Conservation (phyloP, 805 yeast species). For the Lachancea thermotolerans region DNA sequence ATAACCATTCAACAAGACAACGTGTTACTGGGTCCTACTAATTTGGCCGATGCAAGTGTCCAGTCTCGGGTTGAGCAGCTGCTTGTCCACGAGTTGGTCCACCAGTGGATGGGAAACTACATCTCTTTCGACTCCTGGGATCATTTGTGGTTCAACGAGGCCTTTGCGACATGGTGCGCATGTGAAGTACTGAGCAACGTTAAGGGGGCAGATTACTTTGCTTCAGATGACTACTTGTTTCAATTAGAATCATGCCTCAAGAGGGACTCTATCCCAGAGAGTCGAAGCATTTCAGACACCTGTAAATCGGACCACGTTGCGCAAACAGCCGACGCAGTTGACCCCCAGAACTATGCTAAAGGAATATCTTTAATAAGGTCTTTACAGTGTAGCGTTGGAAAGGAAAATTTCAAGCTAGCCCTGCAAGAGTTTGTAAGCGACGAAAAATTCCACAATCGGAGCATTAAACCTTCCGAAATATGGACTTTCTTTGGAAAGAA, state of each 20-base stretch:
- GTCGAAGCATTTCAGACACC: conserved; percentile 15
- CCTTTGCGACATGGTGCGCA: conserved; percentile 72
- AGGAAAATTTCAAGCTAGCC: conserved; percentile 16
- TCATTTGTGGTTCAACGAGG: conserved; percentile 67
- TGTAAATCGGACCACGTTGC: conserved; percentile 11
- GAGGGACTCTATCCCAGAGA: conserved; percentile 11
- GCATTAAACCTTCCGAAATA: conserved; percentile 29
- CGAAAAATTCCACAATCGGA: conserved; percentile 12
- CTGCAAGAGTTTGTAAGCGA: conserved; percentile 14
- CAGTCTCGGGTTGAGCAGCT: conserved; percentile 44
- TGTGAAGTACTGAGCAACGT: conserved; percentile 36
- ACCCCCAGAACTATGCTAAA: conserved; percentile 28
- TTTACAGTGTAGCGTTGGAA: conserved; percentile 21
- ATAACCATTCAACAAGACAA: conserved; percentile 53
- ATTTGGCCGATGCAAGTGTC: conserved; percentile 21
- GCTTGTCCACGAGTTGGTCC: conserved; percentile 65
- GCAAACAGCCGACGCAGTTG: conserved; percentile 25
- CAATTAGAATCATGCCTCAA: conserved; percentile 15
- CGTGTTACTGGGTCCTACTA: conserved; percentile 33
- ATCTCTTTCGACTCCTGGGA: conserved; percentile 64
- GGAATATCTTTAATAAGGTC: conserved; percentile 29
- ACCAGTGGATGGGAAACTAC: conserved; percentile 73
- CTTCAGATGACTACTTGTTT: conserved; percentile 19
- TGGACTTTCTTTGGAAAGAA: conserved; percentile 19
- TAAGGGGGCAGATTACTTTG: conserved; percentile 22